Conservation (phyloP, 768 basidiomycete genomes). For the Rhizopogon sp. region DNA sequence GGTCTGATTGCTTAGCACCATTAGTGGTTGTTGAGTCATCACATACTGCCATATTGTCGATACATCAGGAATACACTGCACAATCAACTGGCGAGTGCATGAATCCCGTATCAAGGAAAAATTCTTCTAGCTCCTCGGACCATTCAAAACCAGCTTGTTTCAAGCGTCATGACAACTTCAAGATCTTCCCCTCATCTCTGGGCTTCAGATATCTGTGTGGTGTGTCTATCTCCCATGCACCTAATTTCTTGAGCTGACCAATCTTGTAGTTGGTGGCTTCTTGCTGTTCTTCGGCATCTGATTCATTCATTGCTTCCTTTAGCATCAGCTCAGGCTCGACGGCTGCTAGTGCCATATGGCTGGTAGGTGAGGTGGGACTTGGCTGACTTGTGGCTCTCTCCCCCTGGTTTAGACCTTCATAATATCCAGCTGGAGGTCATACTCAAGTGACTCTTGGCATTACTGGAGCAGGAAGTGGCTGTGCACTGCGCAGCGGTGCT, state of each 20-base stretch:
- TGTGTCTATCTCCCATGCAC: slow-evolving; percentile 22
- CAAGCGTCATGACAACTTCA: slow-evolving; percentile 13
- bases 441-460: no score
- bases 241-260: slow-evolving; percentile 11
- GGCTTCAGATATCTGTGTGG: slow-evolving; percentile 5
- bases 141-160: slow-evolving; percentile 30
- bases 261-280: slow-evolving; percentile 8
- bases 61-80: slow-evolving; percentile 9
- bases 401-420: no score
- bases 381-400: no score
- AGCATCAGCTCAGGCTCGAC: neutral
- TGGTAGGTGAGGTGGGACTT: no score
- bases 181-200: no score
- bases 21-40: no score
- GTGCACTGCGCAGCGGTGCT: no score
- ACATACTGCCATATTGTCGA: no score
- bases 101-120: neutral
- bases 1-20: no score
- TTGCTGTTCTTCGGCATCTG: slow-evolving; percentile 1
- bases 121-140: slow-evolving; percentile 14
- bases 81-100: slow-evolving; percentile 20
- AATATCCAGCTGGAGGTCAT: no score
- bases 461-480: no score
- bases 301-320: neutral
- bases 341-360: no score